Base-by-base conservation (phyloP, 140 eudicot genomes). In the Oenanthe javanica region DNA sequence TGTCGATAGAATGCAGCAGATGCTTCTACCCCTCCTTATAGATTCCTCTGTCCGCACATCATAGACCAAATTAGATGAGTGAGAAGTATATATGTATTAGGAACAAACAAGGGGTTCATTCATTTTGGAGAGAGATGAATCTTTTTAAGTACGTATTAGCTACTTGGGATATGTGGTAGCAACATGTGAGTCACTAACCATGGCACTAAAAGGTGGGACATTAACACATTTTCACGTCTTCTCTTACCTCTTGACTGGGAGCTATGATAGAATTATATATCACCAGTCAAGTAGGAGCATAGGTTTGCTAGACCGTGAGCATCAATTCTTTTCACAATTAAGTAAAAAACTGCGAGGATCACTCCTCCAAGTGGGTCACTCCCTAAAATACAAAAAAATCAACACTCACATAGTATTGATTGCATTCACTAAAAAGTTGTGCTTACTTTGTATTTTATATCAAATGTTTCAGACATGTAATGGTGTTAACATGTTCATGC, bases 401-500 rank as follows among this genome's bases (percentile, higher is more conserved):
- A 9, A 49, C 43, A 48, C 36, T 80, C 80, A 13, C 74, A 52
- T 12, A 31, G 50, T 4, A 61, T 66, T 79, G 66, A 54, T 81
- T 73, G 38, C 79, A 64, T 36, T 69, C 43, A 16, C 49, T n/a
- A 82, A 38, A 27, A 79, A 72, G 10, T 6, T 73, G 46, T 79
- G n/a, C 45, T 45, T 27, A 43, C 11, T 38, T 12, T 45, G 12
- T 49, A 25, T 38, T 36, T 46, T 55, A 19, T n/a, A 27, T 63
- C 27, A n/a, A 40, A 45, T 47, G 52, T 21, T 76, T 50, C 5
- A 46, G 64, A 55, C 81, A 57, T 86, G 77, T 57, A 15, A 82
- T 83, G 77, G 21, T 70, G 76, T 77, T 75, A 25, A 48, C 49
- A 4, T 50, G 27, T 50, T 31, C 80, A 31, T 84, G 84, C 89